These are phyloP conservation scores for Huntiella savannae DNA, from an alignment of 2,329 filamentous ascomycete genomes.

Conservation along the genomic window DNA sequence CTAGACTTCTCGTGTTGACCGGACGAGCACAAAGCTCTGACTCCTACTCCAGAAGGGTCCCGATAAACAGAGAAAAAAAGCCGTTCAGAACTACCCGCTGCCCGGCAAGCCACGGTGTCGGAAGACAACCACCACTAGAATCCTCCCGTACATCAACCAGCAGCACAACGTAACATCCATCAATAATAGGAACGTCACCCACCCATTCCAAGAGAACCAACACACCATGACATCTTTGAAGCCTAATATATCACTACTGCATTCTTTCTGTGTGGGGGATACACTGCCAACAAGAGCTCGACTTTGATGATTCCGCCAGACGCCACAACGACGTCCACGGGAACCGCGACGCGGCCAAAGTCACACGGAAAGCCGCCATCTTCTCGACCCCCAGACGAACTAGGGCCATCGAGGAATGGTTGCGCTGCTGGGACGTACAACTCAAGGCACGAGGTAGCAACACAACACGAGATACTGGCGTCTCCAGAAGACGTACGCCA, in stretches of 20 bases:
- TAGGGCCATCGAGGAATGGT: constrained; percentile 20
- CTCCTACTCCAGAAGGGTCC: constrained; percentile 80
- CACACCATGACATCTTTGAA: not conserved
- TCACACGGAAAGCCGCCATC: constrained; percentile 61
- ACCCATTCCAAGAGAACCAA: not conserved
- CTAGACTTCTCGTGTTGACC: constrained; percentile 16
- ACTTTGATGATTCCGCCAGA: constrained; percentile 75
- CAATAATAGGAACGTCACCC: not conserved
- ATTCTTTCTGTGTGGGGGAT: constrained; percentile 53
- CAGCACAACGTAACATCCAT: not conserved
- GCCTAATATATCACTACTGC: not conserved
- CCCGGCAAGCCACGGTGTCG: not conserved
- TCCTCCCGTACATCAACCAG: not conserved
- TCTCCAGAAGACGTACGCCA: constrained; percentile 22
- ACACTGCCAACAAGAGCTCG: constrained; percentile 77
- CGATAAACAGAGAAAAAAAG: constrained; percentile 24
- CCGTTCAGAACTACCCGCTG: not conserved
- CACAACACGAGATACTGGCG: constrained; percentile 23
- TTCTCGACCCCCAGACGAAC: constrained; percentile 10
- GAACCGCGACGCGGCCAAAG: constrained; percentile 72
- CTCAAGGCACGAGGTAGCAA: constrained; percentile 16
- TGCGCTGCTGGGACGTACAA: constrained; percentile 14
- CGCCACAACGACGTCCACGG: constrained; percentile 1
- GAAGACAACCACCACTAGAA: not conserved
- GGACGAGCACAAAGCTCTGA: constrained; percentile 91